These are phyloP conservation scores for Calonectria honghensis DNA, from an alignment of 2,329 filamentous ascomycete species.

Conservation along the genomic window DNA sequence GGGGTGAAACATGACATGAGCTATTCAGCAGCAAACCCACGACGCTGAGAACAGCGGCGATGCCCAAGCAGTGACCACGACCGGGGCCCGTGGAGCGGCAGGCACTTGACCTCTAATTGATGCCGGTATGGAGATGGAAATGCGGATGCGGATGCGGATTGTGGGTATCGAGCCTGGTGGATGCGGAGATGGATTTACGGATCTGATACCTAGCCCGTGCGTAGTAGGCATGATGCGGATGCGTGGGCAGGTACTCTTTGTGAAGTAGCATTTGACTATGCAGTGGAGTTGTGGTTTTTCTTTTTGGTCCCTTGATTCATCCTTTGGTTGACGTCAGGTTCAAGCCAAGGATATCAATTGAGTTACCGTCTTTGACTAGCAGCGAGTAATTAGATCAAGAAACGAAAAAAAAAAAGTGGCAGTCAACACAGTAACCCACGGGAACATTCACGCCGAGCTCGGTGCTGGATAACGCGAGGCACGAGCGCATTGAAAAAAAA, in stretches of 20 bases:
- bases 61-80: constrained; percentile 30
- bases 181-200: constrained; percentile 40
- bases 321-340: background rate
- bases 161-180: constrained; percentile 2
- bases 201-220: constrained; percentile 39
- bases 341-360: constrained; percentile 16
- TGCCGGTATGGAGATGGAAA: constrained; percentile 31
- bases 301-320: constrained; percentile 10
- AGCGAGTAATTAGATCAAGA: background rate
- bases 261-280: constrained; percentile 8
- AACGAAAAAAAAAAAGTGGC: constrained; percentile 19
- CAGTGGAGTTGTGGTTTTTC: background rate
- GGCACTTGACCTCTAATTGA: constrained; percentile 34
- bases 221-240: constrained; percentile 33
- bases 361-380: constrained; percentile 15
- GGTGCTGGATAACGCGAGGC: constrained; percentile 52
- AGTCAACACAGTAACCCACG: constrained; percentile 34
- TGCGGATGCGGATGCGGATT: constrained; percentile 27
- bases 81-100: constrained; percentile 22
- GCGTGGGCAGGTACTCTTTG: constrained; percentile 13
- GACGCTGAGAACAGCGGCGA: constrained; percentile 15
- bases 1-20: constrained; percentile 36
- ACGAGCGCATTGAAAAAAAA: constrained; percentile 40
- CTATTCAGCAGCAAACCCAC: constrained; percentile 2
- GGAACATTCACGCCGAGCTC: constrained; percentile 50